A percentile compares a stretch with the other conserved stretches of the same genome.
These are phyloP conservation scores for Fusarium gaditjirri DNA, from an alignment of 2,329 filamentous ascomycete genomes.

Conservation along the genomic window DNA sequence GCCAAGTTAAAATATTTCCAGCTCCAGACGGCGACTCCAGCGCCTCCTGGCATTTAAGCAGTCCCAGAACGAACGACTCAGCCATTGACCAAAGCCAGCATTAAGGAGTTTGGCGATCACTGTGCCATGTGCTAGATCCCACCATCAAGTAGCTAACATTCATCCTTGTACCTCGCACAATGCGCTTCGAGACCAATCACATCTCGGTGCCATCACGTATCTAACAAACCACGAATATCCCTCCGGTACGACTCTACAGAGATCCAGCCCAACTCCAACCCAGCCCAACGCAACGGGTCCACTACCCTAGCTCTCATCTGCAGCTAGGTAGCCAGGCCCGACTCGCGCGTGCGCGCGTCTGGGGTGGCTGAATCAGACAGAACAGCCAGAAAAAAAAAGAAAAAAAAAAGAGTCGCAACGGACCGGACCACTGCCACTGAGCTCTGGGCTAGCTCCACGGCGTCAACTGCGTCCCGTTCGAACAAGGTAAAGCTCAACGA, in stretches of 20 bases:
- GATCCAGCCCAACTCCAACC: slow-evolving; percentile 25
- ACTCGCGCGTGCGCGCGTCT: slow-evolving; percentile 34
- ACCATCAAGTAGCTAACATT: neutral
- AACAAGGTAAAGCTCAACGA: slow-evolving; percentile 38
- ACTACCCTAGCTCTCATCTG: slow-evolving; percentile 30
- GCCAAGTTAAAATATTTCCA: slow-evolving; percentile 28
- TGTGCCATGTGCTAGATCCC: neutral
- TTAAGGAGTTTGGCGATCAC: slow-evolving; percentile 6
- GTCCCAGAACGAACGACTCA: slow-evolving; percentile 16
- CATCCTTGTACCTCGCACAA: slow-evolving; percentile 7
- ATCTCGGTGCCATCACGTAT: slow-evolving; percentile 1
- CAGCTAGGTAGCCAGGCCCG: slow-evolving; percentile 21
- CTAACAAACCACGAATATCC: slow-evolving; percentile 15
- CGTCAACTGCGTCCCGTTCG: slow-evolving; percentile 25
- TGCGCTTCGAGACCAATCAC: slow-evolving; percentile 19
- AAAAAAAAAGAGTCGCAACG: slow-evolving; percentile 16
- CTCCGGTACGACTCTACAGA: slow-evolving; percentile 5
- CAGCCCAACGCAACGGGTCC: slow-evolving; percentile 32
- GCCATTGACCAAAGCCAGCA: neutral
- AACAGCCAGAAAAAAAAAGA: slow-evolving; percentile 19
- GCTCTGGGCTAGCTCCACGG: slow-evolving; percentile 30
- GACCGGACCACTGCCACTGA: slow-evolving; percentile 24
- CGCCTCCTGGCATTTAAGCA: slow-evolving; percentile 6
- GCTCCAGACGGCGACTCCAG: slow-evolving; percentile 29
- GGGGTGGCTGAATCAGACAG: slow-evolving; percentile 42